These are phyloP conservation scores for Tetrahymena thermophila DNA, from an alignment of 73 alveolate genomes.

Conservation along the genomic window DNA sequence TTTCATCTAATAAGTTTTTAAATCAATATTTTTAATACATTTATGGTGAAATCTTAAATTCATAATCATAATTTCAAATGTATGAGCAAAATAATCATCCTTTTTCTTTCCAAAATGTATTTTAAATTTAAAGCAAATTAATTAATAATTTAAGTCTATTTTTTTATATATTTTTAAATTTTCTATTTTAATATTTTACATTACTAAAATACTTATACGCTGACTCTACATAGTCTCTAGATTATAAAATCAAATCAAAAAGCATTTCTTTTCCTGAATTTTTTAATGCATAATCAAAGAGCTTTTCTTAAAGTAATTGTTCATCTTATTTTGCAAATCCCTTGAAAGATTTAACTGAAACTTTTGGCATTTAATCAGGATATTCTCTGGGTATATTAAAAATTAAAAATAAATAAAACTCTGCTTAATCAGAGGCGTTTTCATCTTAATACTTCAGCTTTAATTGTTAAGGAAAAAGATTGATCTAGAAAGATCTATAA, in stretches of 20 bases:
- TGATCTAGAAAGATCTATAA: not conserved
- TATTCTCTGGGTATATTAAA: not conserved
- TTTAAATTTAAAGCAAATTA: too few species aligned
- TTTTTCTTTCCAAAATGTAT: too few species aligned
- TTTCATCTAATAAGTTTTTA: not conserved
- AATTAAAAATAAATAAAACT: not conserved
- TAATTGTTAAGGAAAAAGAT: not conserved
- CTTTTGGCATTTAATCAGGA: not conserved
- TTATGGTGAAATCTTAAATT: not conserved
- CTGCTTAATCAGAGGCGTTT: not conserved
- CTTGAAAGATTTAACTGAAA: not conserved
- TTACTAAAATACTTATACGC: not conserved
- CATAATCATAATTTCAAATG: not conserved
- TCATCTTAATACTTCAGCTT: not conserved
- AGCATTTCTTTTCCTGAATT: not conserved
- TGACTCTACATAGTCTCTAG: not conserved
- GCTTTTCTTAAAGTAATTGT: not conserved
- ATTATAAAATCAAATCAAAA: not conserved
- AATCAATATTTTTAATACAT: not conserved
- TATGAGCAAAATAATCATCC: too few species aligned
- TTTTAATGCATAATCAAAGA: not conserved
- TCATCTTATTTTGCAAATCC: not conserved
- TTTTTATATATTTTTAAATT: too few species aligned
- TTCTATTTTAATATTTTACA: not conserved
- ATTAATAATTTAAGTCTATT: too few species aligned